phyloP scores from a whole-genome alignment of 306 rosid genomes.

The Luffa aegyptiaca region DNA sequence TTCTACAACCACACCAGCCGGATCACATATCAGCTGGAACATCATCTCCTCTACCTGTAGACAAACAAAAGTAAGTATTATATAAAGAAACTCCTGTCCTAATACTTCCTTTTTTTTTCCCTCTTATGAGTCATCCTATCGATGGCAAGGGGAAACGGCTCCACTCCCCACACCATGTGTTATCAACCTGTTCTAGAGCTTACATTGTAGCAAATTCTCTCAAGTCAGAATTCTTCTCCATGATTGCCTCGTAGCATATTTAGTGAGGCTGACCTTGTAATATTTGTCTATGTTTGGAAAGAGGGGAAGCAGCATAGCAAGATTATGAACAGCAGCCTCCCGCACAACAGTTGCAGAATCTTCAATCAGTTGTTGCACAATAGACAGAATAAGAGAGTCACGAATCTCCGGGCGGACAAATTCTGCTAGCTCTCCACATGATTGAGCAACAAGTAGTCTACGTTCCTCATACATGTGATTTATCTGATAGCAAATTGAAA shows the following conservation, averaged over 20 bases:
- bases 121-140: slow-evolving; percentile 25
- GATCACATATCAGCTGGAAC: slow-evolving; percentile 93
- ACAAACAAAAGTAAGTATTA: slow-evolving; percentile 29
- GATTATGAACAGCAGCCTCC: slow-evolving; percentile 91
- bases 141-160: slow-evolving; percentile 40
- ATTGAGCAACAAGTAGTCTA: slow-evolving; percentile 94
- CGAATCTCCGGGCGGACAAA: slow-evolving; percentile 96
- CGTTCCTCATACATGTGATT: slow-evolving; percentile 97
- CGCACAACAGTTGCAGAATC: slow-evolving; percentile 93
- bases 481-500: slow-evolving; percentile 42
- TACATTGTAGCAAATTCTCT: slow-evolving; percentile 93
- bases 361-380: slow-evolving; percentile 83
- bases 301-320: slow-evolving; percentile 89
- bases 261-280: slow-evolving; percentile 99
- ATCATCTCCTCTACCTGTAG: slow-evolving; percentile 91
- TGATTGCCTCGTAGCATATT: slow-evolving; percentile 99
- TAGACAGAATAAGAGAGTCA: slow-evolving; percentile 91
- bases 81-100: slow-evolving; percentile 15
- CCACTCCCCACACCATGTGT: slow-evolving; percentile 84
- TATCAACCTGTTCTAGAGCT: slow-evolving; percentile 86
- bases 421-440: slow-evolving; percentile 92
- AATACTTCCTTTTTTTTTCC: slow-evolving; percentile 11
- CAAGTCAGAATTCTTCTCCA: slow-evolving; percentile 99
- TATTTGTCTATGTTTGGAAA: slow-evolving; percentile 90
- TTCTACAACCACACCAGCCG: slow-evolving; percentile 94